Conservation (phyloP, 2,329 filamentous ascomycete species). For the Cladosporium velox region DNA sequence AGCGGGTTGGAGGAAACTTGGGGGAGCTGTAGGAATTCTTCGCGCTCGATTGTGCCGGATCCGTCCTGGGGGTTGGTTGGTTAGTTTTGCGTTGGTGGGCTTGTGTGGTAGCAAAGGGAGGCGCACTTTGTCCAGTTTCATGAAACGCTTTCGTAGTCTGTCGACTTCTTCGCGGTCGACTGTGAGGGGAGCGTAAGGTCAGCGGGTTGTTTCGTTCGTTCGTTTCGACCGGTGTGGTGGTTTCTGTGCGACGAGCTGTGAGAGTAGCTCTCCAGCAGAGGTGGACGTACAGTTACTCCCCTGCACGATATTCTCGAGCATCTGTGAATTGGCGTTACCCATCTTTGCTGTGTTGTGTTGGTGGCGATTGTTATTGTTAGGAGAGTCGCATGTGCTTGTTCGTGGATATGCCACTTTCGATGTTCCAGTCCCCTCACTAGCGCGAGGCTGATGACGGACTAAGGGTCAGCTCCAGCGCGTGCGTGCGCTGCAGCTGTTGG, state of each 20-base stretch:
- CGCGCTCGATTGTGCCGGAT: slow-evolving; percentile 96
- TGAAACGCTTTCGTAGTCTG: slow-evolving; percentile 91
- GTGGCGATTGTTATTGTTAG: slow-evolving; percentile 9
- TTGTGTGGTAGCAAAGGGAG: background rate
- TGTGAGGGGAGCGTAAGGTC: slow-evolving; percentile 44
- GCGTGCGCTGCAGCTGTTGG: slow-evolving; percentile 5
- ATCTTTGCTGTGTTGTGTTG: slow-evolving; percentile 40
- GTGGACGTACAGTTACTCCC: slow-evolving; percentile 89
- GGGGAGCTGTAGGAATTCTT: slow-evolving; percentile 94
- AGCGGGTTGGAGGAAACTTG: slow-evolving; percentile 98
- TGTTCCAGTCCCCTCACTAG: slow-evolving; percentile 17
- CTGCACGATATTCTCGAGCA: slow-evolving; percentile 94
- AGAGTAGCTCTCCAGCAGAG: background rate
- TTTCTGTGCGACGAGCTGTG: background rate
- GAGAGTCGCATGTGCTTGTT: slow-evolving; percentile 8
- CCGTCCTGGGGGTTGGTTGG: slow-evolving; percentile 67
- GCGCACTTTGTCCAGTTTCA: slow-evolving; percentile 95
- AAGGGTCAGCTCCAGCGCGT: slow-evolving; percentile 4
- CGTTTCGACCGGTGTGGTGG: slow-evolving; percentile 4
- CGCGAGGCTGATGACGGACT: slow-evolving; percentile 15
- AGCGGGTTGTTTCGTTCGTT: slow-evolving; percentile 6
- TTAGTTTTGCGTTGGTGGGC: slow-evolving; percentile 1
- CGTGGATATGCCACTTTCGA: slow-evolving; percentile 16
- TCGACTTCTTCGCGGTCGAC: slow-evolving; percentile 98
- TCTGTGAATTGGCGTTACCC: slow-evolving; percentile 61